These are phyloP conservation scores for Jasminum sambac DNA, from an alignment of 257 asterid genomes.

Conservation along the genomic window DNA sequence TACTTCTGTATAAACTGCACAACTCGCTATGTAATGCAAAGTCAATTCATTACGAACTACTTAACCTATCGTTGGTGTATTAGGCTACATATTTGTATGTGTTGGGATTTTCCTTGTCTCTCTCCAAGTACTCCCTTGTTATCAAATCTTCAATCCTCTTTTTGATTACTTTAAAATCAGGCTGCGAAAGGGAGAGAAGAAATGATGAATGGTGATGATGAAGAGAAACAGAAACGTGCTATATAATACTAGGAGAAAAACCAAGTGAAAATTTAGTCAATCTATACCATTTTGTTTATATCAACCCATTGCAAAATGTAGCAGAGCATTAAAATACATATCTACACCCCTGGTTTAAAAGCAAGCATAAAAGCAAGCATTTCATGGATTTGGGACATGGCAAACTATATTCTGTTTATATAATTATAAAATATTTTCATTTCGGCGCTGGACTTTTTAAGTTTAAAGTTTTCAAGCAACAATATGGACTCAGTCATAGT, in stretches of 20 bases:
- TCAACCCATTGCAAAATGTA: neutral
- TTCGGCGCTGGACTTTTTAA: neutral
- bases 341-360: neutral
- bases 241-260: neutral
- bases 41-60: neutral
- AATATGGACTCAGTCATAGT: neutral
- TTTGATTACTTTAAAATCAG: conserved; percentile 51
- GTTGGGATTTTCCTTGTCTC: conserved; percentile 49
- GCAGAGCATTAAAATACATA: neutral
- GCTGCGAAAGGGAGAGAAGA: conserved; percentile 31
- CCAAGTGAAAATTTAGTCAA: neutral
- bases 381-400: neutral
- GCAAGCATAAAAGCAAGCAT: neutral
- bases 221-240: neutral
- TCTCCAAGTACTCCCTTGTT: conserved; percentile 48
- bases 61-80: neutral
- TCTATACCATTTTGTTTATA: neutral
- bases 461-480: neutral
- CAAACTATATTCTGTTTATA: neutral
- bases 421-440: neutral
- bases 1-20: neutral
- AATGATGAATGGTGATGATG: neutral
- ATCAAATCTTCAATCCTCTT: conserved; percentile 60
- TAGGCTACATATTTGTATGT: conserved; percentile 47
- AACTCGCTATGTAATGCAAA: neutral